Evolutionary conservation across 2,329 filamentous ascomycete species (phyloP).

Genomic region (Epichloe gansuensis): DNA sequence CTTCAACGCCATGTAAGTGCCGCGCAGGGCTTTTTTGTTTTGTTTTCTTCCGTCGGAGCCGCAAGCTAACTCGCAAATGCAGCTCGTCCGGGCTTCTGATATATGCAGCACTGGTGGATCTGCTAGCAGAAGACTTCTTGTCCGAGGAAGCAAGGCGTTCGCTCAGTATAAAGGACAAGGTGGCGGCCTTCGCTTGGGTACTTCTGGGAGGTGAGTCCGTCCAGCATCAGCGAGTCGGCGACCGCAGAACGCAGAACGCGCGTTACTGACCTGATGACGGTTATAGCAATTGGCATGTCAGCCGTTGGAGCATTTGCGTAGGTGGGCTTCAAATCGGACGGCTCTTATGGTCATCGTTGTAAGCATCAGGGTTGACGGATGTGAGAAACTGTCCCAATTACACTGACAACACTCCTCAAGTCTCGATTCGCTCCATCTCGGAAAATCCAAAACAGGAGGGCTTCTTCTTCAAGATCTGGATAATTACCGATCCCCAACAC

Average conservation of each 20-base stretch:
- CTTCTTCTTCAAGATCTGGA: too few relatives aligned
- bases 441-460: too few relatives aligned
- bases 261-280: not conserved
- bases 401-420: too few relatives aligned
- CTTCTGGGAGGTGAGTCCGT: constrained; percentile 34
- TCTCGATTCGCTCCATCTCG: too few relatives aligned
- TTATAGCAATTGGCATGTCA: constrained; percentile 20
- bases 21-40: too few relatives aligned
- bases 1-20: constrained; percentile 49
- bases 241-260: not conserved
- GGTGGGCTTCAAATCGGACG: constrained; percentile 18
- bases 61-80: not conserved
- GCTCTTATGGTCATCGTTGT: too few relatives aligned
- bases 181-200: constrained; percentile 38
- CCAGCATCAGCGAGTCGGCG: too few relatives aligned
- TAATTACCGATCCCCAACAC: too few relatives aligned
- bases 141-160: constrained; percentile 41
- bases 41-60: not conserved
- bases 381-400: too few relatives aligned
- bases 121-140: constrained; percentile 53
- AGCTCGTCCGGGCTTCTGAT: constrained; percentile 49
- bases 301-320: constrained; percentile 22
- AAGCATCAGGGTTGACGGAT: too few relatives aligned
- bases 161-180: constrained; percentile 41
- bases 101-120: constrained; percentile 50